Evolutionary conservation across 139 green algal species (phyloP), one percentile per base, ranked within the genome.

Genomic region (Zygnema circumcarinatum): DNA sequence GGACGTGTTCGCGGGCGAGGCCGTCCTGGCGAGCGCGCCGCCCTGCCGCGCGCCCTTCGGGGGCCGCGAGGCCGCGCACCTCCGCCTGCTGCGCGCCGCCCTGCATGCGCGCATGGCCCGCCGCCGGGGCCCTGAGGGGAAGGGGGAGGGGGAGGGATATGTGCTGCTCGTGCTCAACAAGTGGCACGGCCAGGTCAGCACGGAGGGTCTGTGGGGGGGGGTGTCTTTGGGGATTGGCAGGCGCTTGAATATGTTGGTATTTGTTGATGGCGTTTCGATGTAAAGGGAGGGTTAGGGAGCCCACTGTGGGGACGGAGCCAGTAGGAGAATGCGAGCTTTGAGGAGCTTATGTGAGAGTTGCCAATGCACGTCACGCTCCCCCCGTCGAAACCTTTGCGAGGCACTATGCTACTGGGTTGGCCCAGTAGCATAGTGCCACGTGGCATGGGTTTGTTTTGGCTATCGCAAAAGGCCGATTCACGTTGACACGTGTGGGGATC

Each of bases 31-130:
- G 42, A 40, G 67, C 22, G 38, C 79, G 25, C 79, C 79, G 22
- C n/a, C n/a, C n/a, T 86, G 79, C 52, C 39, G 79, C 2, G 79
- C 47, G 21, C 79, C 79, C 0, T 76, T 86, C 7, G 56, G 41
- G 7, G 29, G 56, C 25, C 54, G 56, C 22, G 79, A 86, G 11
- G 41, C 25, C 2, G 22, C 74, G 21, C 16, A 79, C 1, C 39
- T 86, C 38, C 52, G n/a, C 29, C n/a, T 38, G 29, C 53, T 86
- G 25, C 56, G 79, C 25, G 32, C 22, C 21, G 47, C 53, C 2
- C 62, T 86, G 7, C 79, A 76, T 68, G 11, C 22, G 29, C 32
- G n/a, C 0, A 38, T 86, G 29, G 54, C 54, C 25, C 3, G 76
- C 3, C 32, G 29, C 33, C 11, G 2, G 1, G 40, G 33, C 1